A percentile compares a stretch with the other conserved stretches of the same genome.
Evolutionary conservation across 164 flowering plant species (phyloP).

Genomic region (Magnolia kwangsiensis): DNA sequence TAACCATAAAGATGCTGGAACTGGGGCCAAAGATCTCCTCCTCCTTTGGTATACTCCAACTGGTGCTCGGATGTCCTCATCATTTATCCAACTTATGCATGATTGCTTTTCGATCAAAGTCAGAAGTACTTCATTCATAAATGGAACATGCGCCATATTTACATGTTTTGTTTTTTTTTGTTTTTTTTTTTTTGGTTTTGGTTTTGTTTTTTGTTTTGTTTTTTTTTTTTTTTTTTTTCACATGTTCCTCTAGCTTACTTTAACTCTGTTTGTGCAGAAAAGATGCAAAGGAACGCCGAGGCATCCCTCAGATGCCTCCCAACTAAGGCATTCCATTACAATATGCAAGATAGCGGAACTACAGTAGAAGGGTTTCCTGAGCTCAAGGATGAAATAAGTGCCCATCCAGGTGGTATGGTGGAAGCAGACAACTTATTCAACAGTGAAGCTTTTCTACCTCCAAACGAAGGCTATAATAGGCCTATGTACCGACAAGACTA

Average conservation of each 20-base stretch:
- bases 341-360: constrained; percentile 31
- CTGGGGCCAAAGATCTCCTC: no score
- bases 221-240: neutral
- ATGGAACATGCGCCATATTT: neutral
- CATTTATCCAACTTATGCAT: no score
- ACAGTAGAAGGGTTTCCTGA: constrained; percentile 33
- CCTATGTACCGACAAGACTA: constrained; percentile 39
- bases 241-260: neutral
- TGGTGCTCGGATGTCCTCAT: no score
- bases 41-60: no score
- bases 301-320: constrained; percentile 61
- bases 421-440: constrained; percentile 26
- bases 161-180: neutral
- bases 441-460: constrained; percentile 34
- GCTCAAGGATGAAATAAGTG: constrained; percentile 33
- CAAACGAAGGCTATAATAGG: constrained; percentile 31
- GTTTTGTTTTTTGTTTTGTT: neutral
- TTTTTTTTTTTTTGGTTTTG: neutral
- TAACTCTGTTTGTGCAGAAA: constrained; percentile 33
- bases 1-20: no score
- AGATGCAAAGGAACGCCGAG: constrained; percentile 57
- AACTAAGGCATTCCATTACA: constrained; percentile 37
- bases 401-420: constrained; percentile 28
- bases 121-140: neutral
- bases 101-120: no score